Evolutionary conservation across 768 basidiomycete genomes (phyloP), one percentile per base, ranked within the genome.

Genomic region (Sarcomyxa edulis): DNA sequence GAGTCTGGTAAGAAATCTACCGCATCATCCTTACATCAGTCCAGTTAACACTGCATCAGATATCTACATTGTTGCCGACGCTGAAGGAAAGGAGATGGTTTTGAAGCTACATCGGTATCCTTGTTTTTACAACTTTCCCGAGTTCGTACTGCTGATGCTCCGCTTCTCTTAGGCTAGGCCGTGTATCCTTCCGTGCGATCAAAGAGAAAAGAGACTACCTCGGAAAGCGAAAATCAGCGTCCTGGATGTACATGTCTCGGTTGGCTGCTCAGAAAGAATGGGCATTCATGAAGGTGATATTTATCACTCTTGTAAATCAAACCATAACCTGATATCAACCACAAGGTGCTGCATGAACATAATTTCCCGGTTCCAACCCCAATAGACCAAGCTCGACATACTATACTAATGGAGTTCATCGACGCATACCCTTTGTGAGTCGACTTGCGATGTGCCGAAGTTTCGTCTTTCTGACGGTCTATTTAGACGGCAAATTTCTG

Each of bases 211-310:
- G 96, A 43, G 96, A 99, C 55, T 99, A 98, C 56, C 67, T 99
- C 39, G 91, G 94, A 16, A 95, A 93, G 60, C 77, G 96, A 28
- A 92, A 92, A 61, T 89, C 85, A 12, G 95, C 96, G 1, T 90
- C 90, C 12, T 99, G 96, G 96, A 96, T 98, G 93, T 98, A 97
- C 63, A 90, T 99, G 89, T 94, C 91, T 15, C 77, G 96, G 15
- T 64, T 99, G 32, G 85, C 94, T 12, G 96, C 96, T 7, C 85
- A 95, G 65, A 98, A 97, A 56, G 96, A 99, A 58, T 99, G 83
- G 77, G 91, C 90, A 1, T 99, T 98, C 60, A 95, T 99, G 90
- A 97, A 96, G 73, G 95, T 91, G 19, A 48, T 40, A 5, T 22
- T 27, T 26, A n/a, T 18, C 25, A 4, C 35, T 29, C 35, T 26